Evolutionary conservation across 768 basidiomycete genomes (phyloP).

Genomic region (Agaricus sinodeliciosus): DNA sequence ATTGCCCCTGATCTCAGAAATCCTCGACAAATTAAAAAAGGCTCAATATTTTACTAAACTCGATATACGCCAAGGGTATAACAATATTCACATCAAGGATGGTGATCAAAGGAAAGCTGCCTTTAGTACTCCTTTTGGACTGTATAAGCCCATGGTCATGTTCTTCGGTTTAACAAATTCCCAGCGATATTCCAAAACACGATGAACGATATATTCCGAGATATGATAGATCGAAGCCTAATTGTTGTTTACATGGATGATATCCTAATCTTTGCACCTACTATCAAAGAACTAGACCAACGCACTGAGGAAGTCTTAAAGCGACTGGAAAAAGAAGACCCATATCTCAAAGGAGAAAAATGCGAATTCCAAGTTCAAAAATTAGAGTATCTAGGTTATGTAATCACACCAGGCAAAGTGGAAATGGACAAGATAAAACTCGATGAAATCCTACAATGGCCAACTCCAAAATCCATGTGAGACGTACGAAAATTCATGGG

Average conservation of each 20-base stretch:
- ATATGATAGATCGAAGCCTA: constrained; percentile 16
- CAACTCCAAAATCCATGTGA: too few relatives aligned
- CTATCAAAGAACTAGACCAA: neutral
- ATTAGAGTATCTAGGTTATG: constrained; percentile 7
- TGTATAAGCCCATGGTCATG: constrained; percentile 17
- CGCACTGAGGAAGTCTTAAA: neutral
- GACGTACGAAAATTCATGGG: too few relatives aligned
- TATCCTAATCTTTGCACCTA: too few relatives aligned
- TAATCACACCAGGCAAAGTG: too few relatives aligned
- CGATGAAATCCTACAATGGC: too few relatives aligned
- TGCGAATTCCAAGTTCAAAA: neutral
- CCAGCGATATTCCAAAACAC: constrained; percentile 13
- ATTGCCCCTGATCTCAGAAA: constrained; percentile 24
- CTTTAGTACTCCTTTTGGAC: constrained; percentile 25
- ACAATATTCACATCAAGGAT: constrained; percentile 25
- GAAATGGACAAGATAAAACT: too few relatives aligned
- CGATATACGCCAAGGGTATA: constrained; percentile 21
- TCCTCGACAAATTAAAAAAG: too few relatives aligned
- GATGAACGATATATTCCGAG: constrained; percentile 12
- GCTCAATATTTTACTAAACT: constrained; percentile 23
- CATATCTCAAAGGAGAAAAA: constrained; percentile 8
- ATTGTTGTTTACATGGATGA: constrained; percentile 35
- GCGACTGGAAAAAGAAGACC: neutral
- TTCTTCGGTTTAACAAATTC: constrained; percentile 14
- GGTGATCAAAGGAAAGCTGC: constrained; percentile 36